Evolutionary conservation across 768 basidiomycete genomes (phyloP).

Genomic region (Nevesoporus exiguus): DNA sequence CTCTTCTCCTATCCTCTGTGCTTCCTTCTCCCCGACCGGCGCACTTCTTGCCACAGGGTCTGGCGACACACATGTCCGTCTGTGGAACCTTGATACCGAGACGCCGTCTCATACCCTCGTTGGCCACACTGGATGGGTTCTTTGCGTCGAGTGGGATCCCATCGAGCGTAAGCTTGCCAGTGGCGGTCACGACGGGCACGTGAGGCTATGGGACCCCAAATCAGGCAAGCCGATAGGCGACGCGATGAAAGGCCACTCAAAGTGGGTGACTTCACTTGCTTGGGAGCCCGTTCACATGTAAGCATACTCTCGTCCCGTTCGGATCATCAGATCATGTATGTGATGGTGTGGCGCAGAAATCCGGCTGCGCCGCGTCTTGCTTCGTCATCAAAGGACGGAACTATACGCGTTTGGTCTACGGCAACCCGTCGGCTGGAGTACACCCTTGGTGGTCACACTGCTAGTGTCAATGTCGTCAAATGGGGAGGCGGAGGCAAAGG

Average conservation of each 20-base stretch:
- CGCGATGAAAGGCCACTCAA: conserved; percentile 87
- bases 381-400: conserved; percentile 94
- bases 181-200: conserved; percentile 92
- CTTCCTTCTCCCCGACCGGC: conserved; percentile 94
- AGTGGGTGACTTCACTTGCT: conserved; percentile 92
- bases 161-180: conserved; percentile 88
- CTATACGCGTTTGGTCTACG: conserved; percentile 92
- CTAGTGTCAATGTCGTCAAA: conserved; percentile 90
- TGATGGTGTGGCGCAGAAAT: conserved; percentile 49
- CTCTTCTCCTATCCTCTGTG: conserved; percentile 88
- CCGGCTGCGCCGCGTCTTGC: conserved; percentile 77
- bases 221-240: conserved; percentile 87
- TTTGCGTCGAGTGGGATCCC: conserved; percentile 97
- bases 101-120: conserved; percentile 81
- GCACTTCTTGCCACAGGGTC: conserved; percentile 89
- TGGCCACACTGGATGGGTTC: conserved; percentile 94
- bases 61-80: conserved; percentile 86
- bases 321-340: neutral
- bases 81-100: conserved; percentile 95
- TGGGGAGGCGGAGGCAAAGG: conserved; percentile 87
- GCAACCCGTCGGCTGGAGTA: conserved; percentile 70
- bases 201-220: conserved; percentile 91
- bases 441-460: conserved; percentile 88
- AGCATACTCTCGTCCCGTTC: conserved; percentile 23
- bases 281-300: conserved; percentile 97